Conservation (phyloP, 169 alveolate genomes). For the Haemoproteus tartakovskyi region DNA sequence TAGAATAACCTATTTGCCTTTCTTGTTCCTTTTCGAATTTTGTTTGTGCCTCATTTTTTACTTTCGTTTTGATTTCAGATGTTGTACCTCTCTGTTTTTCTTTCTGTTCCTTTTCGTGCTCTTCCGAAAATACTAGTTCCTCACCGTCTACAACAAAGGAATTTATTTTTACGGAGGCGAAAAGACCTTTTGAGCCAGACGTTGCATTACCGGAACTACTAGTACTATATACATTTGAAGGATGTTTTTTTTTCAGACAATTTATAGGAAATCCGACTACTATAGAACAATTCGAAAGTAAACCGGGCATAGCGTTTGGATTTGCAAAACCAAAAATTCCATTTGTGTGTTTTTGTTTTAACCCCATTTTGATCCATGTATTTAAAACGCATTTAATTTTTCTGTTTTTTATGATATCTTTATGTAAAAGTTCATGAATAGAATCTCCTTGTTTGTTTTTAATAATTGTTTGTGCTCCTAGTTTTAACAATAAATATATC, state of each 20-base stretch:
- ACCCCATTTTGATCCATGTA: constrained; percentile 42
- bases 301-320: constrained; percentile 48
- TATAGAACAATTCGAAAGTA: constrained; percentile 69
- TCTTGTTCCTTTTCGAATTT: too few species aligned
- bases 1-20: too few species aligned
- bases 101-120: too few species aligned
- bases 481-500: constrained; percentile 55
- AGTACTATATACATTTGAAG: background rate
- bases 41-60: too few species aligned
- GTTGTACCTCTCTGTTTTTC: too few species aligned
- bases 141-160: constrained; percentile 59
- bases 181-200: too few species aligned
- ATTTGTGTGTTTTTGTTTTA: constrained; percentile 11
- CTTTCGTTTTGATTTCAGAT: too few species aligned
- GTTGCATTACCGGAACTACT: background rate
- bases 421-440: constrained; percentile 56
- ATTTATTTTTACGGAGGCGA: constrained; percentile 43
- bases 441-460: constrained; percentile 67
- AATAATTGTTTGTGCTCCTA: constrained; percentile 69
- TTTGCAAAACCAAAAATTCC: constrained; percentile 1
- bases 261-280: constrained; percentile 58
- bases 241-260: background rate
- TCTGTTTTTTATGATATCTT: constrained; percentile 29
- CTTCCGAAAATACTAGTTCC: too few species aligned
- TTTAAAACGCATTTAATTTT: constrained; percentile 44